Base-by-base conservation (phyloP, 768 basidiomycete genomes). In the Grammothele lineata region DNA sequence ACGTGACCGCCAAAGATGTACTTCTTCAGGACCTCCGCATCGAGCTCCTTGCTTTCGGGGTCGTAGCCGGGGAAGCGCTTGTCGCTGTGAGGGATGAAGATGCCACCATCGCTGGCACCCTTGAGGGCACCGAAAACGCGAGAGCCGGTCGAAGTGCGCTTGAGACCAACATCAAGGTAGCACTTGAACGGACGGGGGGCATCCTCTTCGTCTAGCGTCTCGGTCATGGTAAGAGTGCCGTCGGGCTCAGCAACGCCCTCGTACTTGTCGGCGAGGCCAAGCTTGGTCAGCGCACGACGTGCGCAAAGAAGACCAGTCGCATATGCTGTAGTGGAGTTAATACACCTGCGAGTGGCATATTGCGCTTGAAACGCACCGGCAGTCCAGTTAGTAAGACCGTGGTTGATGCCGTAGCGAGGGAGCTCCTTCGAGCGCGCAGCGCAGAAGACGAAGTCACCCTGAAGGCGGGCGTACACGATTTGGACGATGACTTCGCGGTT, bases 31-130 rank as follows among this genome's bases (percentile, higher is more conserved):
- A 85, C 81, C 70, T 98, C 96, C 36, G 91, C 83, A 54, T 99
- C 93, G 52, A 99, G 80, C 67, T 85, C 73, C 78, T 99, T 99
- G 67, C 69, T 64, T 70, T 99, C 96, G 49, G 85, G 71, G 70
- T 99, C 96, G 72, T 80, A 99, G 39, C 96, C 96, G 46, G 96
- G 96, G 86, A 98, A 97, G 46, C 94, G 91, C 70, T 92, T 94
- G 51, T 94, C 89, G 61, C 87, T 92, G 75, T 99, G 96, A 59
- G 96, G 96, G 57, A 99, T 90, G 76, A 82, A 94, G 70, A 99
- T 84, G 55, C 96, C 96, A 63, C 96, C 96, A 62, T 99, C 96
- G 42, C 84, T 87, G 14, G 96, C 96, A 64, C 96, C 96, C 77
- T 99, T 98, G 80, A 98, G 81, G 50, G 95, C 96, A 70, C 92